These are phyloP conservation scores for Pseudocohnilembus persalinus DNA, from an alignment of 169 alveolate species.

Conservation along the genomic window DNA sequence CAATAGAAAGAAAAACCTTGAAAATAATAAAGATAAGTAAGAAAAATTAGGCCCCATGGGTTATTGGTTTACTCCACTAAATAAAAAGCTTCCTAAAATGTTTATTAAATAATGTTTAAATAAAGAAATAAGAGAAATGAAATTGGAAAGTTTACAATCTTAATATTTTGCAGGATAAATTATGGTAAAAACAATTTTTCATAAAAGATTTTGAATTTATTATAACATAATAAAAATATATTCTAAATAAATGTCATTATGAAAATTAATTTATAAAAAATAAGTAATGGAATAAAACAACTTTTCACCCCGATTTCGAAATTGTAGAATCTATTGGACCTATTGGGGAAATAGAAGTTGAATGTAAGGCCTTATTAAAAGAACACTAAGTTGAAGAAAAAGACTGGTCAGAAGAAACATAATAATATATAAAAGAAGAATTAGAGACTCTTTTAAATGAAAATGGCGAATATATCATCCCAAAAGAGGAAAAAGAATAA, in stretches of 20 bases:
- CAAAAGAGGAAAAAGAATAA: conserved; percentile 51
- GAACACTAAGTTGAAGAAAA: conserved; percentile 52
- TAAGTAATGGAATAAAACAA: neutral
- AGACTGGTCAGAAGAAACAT: conserved; percentile 57
- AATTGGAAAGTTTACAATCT: neutral
- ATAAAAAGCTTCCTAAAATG: neutral
- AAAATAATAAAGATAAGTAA: neutral
- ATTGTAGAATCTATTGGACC: conserved; percentile 63
- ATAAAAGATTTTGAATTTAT: neutral
- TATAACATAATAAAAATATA: too few relatives aligned
- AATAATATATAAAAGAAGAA: conserved; percentile 46
- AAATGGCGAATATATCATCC: conserved; percentile 53
- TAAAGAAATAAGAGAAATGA: neutral
- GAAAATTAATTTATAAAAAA: too few relatives aligned
- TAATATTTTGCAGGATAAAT: conserved; percentile 23
- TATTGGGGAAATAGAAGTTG: conserved; percentile 78
- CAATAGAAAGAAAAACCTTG: neutral
- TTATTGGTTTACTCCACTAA: neutral
- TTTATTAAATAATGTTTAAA: neutral
- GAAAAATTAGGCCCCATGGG: neutral
- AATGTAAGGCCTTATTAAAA: conserved; percentile 62
- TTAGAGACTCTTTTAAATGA: conserved; percentile 46
- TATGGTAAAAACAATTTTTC: conserved; percentile 46
- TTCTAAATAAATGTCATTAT: neutral
- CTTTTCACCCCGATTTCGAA: conserved; percentile 49